Base-by-base conservation (phyloP, 768 basidiomycete genomes). In the Tylopilus rubrobrunneus region DNA sequence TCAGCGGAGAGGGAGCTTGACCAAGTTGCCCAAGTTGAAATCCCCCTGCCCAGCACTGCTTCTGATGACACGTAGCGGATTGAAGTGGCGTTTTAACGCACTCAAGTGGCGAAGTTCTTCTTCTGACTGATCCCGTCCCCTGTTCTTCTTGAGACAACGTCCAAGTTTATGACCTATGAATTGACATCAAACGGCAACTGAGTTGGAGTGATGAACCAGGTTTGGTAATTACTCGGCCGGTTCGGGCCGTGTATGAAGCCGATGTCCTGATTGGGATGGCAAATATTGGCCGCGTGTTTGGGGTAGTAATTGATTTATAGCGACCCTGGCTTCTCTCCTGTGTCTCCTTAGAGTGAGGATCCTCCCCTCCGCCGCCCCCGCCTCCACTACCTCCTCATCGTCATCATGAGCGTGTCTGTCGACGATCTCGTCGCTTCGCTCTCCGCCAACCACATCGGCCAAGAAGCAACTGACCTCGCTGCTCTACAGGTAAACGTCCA, bases 371-470 rank as follows among this genome's bases (percentile, higher is more conserved):
- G 3, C 34, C 14, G 3, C 54, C 37, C 7, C 31, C 14, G 3
- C 34, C 14, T 15, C 54, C 37, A n/a, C 11, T 4, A 5, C 31
- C 31, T 31, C 31, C 10, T 31, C 31, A 31, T 11, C 31, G 10
- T 48, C 48, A 61, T 53, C 55, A 80, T 80, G 78, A 77, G 69
- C 58, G 45, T 76, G 53, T 74, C 78, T 44, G 70, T 79, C 36
- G 78, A 79, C 64, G 78, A 79, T 70, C 79, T 79, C 62, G 73
- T 80, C 49, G 71, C 77, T 21, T 78, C 78, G 11, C 57, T 79
- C 60, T 71, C 67, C 41, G 60, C 73, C 2, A 76, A 71, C 63
- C 78, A 79, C 72, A 77, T 79, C 63, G 77, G 77, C 55, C 79
- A 79, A 59, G 78, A 79, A 59, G 77, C 77, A n/a, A 70, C 73